phyloP scores from a whole-genome alignment of 2,329 filamentous ascomycete species.

The Lachnellula cervina region DNA sequence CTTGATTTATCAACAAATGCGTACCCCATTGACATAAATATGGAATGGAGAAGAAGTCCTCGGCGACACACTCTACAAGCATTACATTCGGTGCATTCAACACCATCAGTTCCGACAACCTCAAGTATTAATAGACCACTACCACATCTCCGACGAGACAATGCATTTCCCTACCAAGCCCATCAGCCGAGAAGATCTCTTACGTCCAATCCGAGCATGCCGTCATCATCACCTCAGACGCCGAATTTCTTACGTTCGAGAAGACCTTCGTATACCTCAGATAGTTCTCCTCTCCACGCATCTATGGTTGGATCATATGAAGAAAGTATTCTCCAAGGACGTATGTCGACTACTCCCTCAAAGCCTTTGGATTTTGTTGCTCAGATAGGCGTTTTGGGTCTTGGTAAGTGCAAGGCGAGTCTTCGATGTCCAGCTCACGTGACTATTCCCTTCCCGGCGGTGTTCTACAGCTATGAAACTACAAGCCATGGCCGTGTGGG shows the following conservation, averaged over 20 bases:
- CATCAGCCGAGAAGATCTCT: slow-evolving; percentile 75
- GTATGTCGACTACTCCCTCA: slow-evolving; percentile 95
- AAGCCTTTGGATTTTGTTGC: slow-evolving; percentile 89
- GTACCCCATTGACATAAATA: slow-evolving; percentile 45
- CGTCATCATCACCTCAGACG: slow-evolving; percentile 43
- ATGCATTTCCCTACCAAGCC: slow-evolving; percentile 66
- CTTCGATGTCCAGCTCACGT: slow-evolving; percentile 86
- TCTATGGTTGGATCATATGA: slow-evolving; percentile 98
- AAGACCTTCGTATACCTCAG: slow-evolving; percentile 66
- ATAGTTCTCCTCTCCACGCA: slow-evolving; percentile 74
- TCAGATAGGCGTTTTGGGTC: slow-evolving; percentile 88
- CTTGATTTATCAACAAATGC: slow-evolving; percentile 55
- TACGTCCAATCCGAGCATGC: slow-evolving; percentile 49
- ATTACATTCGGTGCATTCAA: slow-evolving; percentile 46
- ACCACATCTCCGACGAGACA: slow-evolving; percentile 52
- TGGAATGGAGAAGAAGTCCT: slow-evolving; percentile 33
- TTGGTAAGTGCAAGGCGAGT: slow-evolving; percentile 80
- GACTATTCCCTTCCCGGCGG: slow-evolving; percentile 83
- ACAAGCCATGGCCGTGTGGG: slow-evolving; percentile 54
- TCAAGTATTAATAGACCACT: slow-evolving; percentile 41
- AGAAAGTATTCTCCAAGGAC: slow-evolving; percentile 87
- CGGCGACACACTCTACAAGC: slow-evolving; percentile 71
- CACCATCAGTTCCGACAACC: slow-evolving; percentile 32
- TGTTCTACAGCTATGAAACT: slow-evolving; percentile 88
- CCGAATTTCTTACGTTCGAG: slow-evolving; percentile 51